Evolutionary conservation across 306 rosid genomes (phyloP).

Genomic region (Castanea mollissima): DNA sequence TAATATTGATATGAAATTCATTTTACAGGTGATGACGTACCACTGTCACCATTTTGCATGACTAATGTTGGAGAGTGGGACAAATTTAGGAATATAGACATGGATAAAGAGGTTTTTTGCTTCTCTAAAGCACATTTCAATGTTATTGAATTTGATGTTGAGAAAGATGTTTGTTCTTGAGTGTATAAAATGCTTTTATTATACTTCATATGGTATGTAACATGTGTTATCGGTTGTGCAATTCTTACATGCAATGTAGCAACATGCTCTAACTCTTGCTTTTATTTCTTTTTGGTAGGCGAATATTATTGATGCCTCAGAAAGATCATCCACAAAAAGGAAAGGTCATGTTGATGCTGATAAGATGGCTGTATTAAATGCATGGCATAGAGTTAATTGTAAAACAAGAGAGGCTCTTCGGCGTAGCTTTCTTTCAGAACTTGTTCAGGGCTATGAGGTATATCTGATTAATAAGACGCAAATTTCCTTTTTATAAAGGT

Average conservation of each 20-base stretch:
- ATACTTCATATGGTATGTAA: neutral
- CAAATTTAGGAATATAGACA: constrained; percentile 90
- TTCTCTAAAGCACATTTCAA: neutral
- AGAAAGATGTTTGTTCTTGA: neutral
- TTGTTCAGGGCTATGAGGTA: constrained; percentile 83
- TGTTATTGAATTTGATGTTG: neutral
- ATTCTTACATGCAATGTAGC: neutral
- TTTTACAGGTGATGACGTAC: constrained; percentile 80
- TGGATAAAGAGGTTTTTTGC: constrained; percentile 81
- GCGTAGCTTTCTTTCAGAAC: constrained; percentile 69
- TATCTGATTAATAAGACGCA: constrained; percentile 3
- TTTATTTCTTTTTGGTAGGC: constrained; percentile 49
- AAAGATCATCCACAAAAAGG: constrained; percentile 46
- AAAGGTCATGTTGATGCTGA: constrained; percentile 58
- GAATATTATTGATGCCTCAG: constrained; percentile 52
- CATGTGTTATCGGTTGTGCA: neutral
- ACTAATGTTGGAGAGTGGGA: constrained; percentile 84
- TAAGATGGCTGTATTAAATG: constrained; percentile 49
- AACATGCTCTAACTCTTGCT: constrained; percentile 14
- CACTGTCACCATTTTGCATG: constrained; percentile 76
- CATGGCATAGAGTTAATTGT: constrained; percentile 66
- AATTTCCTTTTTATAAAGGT: neutral
- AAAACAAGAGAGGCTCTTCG: constrained; percentile 93
- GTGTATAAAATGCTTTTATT: neutral
- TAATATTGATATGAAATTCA: constrained; percentile 25